Base-by-base conservation (phyloP, 23 red algal genomes). In the Rhodosorus marinus region DNA sequence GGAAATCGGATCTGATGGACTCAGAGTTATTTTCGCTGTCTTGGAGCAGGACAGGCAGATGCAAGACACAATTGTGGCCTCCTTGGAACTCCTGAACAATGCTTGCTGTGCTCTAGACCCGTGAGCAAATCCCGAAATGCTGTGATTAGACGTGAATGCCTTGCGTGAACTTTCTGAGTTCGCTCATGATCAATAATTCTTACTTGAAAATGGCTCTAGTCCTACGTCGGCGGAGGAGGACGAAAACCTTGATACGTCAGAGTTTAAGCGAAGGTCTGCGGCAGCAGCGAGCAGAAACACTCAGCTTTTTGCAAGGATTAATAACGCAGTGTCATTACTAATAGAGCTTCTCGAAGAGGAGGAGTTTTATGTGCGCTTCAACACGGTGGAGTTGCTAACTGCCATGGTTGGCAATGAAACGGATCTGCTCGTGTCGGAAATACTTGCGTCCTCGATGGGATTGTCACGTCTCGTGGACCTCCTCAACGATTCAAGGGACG, bases 1-100 rank as follows among this genome's bases (percentile, higher is more conserved):
- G 11, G 71, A 83, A 50, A 55, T 77, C 31, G 76, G 66, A 14
- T 28, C 47, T n/a, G 47, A 62, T 27, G 76, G 47, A 8, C 51
- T 55, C 8, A 67, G 62, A 41, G 46, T 83, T 19, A 55, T 94
- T 24, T 54, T 65, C 38, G 87, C 87, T n/a, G 64, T 94, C 32
- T 50, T 94, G 17, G 77, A 94, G 60, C 87, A 94, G 69, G 87
- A 94, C 36, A 40, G 66, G 11, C 67, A 65, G 14, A 67, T 73
- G 31, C 65, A 76, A 32, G 77, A 83, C 20, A 76, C 69, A 28
- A 35, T 79, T 28, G 61, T 59, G 33, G 62, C 34, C 14, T 52
- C 70, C 23, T 66, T 94, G n/a, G 77, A 72, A 24, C 42, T 94
- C 41, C 61, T 94, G 11, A 63, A 72, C 46, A 55, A 51, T 9